Evolutionary conservation across 345 rosid genomes (phyloP).

Genomic region (Turnera subulata): DNA sequence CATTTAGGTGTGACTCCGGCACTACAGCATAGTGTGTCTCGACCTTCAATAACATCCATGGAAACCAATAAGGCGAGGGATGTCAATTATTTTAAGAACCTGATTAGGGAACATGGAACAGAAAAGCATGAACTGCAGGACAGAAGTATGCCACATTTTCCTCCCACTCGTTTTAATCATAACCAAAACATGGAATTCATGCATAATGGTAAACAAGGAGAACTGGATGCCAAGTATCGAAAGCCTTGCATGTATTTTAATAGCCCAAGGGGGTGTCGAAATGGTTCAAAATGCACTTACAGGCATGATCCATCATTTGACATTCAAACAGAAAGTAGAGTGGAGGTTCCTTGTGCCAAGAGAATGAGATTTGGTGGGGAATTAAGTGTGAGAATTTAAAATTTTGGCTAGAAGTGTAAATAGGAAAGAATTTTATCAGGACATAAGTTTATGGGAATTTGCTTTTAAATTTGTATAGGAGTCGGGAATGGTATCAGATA

Average conservation of each 20-base stretch:
- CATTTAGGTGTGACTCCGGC: constrained; percentile 14
- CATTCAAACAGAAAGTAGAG: constrained; percentile 12
- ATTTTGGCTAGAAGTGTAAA: background rate
- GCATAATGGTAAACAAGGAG: constrained; percentile 23
- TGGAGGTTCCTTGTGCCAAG: constrained; percentile 37
- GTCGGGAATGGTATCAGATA: too few species aligned
- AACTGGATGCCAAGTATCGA: constrained; percentile 25
- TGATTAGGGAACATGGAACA: constrained; percentile 63
- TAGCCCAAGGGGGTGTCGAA: constrained; percentile 44
- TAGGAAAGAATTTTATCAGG: background rate
- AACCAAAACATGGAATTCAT: constrained; percentile 9
- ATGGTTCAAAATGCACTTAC: constrained; percentile 42
- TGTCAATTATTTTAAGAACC: constrained; percentile 48
- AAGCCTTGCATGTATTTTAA: constrained; percentile 44
- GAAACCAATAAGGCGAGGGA: constrained; percentile 31
- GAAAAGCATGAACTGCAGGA: constrained; percentile 16
- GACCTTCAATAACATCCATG: constrained; percentile 7
- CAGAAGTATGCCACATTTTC: constrained; percentile 5
- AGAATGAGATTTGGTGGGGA: constrained; percentile 33
- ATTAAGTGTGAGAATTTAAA: too few species aligned
- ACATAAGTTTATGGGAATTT: too few species aligned
- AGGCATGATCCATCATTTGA: constrained; percentile 36
- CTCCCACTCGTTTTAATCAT: constrained; percentile 7
- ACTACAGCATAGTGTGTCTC: constrained; percentile 14
- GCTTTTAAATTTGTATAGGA: too few species aligned